Evolutionary conservation across 108 stramenopile genomes (phyloP), one percentile per base, ranked within the genome.

Genomic region (Nitzschia putrida): DNA sequence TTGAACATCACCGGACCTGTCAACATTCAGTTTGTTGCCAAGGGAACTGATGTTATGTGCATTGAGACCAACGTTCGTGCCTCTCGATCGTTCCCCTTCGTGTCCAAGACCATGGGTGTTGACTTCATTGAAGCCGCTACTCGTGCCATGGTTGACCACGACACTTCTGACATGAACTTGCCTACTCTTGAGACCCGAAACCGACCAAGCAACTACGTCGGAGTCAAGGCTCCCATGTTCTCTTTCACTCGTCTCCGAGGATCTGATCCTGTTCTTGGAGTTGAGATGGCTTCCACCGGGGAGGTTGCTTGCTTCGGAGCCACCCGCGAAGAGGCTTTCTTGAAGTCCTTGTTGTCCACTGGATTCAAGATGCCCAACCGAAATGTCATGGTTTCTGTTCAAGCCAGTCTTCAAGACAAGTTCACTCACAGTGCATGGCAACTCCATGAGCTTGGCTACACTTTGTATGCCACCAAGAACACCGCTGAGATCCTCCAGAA

Each of bases 241-340:
- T 96, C 94, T 2, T 98, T 98, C 83, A 94, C 95, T 64, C 94
- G 98, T 64, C 94, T 99, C 25, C 87, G 97, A 68, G 98, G 98
- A 66, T 97, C 98, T 25, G 98, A 99, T 71, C 98, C 98, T 29
- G 90, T 93, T 53, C 89, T 99, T 57, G 98, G 98, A 13, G 98
- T 99, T 40, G 98, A 99, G 81, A 99, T 99, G 98, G 93, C 96
- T 9, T 95, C 93, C 34, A 99, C 98, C 52, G 98, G 98, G 23
- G 98, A 99, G 76, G 98, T 99, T 11, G 98, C 98, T 9, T 99
- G 98, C 90, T 99, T 97, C 76, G 98, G 98, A 43, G 87, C 79
- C 18, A 94, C 91, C 83, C 89, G 89, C 58, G 93, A 99, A 64
- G 98, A 99, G 70, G 98, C 98, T 43, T 98, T 99, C 88, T 83